A percentile compares a stretch with the other conserved stretches of the same genome.
Evolutionary conservation across 2,329 filamentous ascomycete species (phyloP).

Genomic region (Endoconidiophora polonica): DNA sequence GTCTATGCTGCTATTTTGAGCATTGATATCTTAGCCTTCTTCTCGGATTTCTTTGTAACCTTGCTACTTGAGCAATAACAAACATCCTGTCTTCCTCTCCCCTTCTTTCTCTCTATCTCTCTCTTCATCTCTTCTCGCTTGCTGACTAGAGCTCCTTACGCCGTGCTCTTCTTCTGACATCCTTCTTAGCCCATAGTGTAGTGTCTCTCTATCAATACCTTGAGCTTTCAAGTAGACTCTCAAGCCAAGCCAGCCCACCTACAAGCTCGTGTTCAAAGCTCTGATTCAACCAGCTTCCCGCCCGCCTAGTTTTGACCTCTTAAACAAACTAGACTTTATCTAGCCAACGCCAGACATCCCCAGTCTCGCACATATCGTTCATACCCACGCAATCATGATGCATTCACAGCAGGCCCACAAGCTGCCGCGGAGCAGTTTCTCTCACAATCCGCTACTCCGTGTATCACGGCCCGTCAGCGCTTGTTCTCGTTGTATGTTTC

Average conservation of each 20-base stretch:
- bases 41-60: too few species aligned
- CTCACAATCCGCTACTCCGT: slow-evolving; percentile 43
- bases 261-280: too few species aligned
- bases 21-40: too few species aligned
- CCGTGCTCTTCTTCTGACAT: not conserved
- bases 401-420: slow-evolving; percentile 5
- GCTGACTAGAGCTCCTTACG: not conserved
- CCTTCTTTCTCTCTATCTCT: not conserved
- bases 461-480: slow-evolving; percentile 68
- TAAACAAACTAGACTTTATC: too few species aligned
- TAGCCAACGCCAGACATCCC: too few species aligned
- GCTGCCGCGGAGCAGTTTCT: slow-evolving; percentile 30
- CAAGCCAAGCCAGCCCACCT: too few species aligned
- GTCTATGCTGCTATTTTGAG: too few species aligned
- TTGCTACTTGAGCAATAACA: too few species aligned
- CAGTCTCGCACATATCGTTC: not conserved
- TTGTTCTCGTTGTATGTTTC: slow-evolving; percentile 51
- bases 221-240: too few species aligned
- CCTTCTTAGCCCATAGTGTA: not conserved
- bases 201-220: not conserved
- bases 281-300: too few species aligned
- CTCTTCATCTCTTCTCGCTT: not conserved
- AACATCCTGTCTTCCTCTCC: not conserved
- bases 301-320: too few species aligned
- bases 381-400: slow-evolving; percentile 19